Percentiles rank a stretch among this genome's conserved stretches.
phyloP scores from a whole-genome alignment of 192 early-diverging fungal species.

The Podila horticola region DNA sequence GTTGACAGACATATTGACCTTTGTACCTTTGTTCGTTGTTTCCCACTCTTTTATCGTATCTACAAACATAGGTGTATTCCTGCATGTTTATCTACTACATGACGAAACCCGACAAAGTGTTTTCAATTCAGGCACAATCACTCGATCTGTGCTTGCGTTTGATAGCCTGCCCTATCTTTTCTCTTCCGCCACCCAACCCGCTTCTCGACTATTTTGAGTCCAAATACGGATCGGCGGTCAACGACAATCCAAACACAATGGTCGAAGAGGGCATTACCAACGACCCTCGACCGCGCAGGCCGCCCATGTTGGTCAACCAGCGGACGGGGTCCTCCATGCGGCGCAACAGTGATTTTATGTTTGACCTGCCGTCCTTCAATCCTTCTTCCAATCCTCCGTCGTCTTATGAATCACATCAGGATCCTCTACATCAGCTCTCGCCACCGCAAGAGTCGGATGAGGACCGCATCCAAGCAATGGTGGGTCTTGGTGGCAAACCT shows the following conservation, averaged over 20 bases:
- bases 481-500: no score
- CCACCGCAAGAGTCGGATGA: no score
- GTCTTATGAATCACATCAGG: no score
- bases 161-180: constrained; percentile 35
- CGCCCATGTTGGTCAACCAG: constrained; percentile 31
- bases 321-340: neutral
- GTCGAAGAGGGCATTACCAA: constrained; percentile 48
- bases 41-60: neutral
- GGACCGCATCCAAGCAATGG: no score
- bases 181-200: constrained; percentile 33
- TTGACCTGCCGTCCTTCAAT: neutral
- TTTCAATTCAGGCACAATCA: constrained; percentile 25
- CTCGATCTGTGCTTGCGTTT: constrained; percentile 44
- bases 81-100: constrained; percentile 46
- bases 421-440: no score
- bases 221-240: constrained; percentile 17
- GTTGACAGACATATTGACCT: no score
- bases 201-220: constrained; percentile 26
- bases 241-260: constrained; percentile 44
- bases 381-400: no score
- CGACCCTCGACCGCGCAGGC: constrained; percentile 31
- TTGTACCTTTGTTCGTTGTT: neutral
- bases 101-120: constrained; percentile 23
- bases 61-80: constrained; percentile 17
- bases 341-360: constrained; percentile 8